Evolutionary conservation across 495 filamentous ascomycete genomes (phyloP).

Genomic region (Podospora bellae-mahoneyi): DNA sequence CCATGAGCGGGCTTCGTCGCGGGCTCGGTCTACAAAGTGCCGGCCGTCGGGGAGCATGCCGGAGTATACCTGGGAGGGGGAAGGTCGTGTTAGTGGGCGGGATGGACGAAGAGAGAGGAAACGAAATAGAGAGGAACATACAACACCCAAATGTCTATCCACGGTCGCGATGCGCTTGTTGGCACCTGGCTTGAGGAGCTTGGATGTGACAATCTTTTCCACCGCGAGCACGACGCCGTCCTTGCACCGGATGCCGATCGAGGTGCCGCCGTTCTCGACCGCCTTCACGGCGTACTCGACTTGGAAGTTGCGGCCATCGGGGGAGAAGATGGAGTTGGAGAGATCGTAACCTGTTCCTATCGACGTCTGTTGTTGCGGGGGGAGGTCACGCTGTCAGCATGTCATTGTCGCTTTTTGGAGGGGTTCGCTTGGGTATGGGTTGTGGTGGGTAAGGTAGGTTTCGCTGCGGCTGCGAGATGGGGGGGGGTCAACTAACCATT

Average conservation of each 20-base stretch:
- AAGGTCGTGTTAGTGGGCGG: background rate
- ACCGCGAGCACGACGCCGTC: constrained; percentile 94
- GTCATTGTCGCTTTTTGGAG: background rate
- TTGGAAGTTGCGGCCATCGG: constrained; percentile 98
- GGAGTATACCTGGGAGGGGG: constrained; percentile 69
- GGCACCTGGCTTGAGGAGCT: constrained; percentile 85
- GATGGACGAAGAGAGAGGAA: background rate
- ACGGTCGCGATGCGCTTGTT: constrained; percentile 96
- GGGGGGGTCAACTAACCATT: background rate
- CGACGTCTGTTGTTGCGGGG: constrained; percentile 65
- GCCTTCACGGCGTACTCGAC: constrained; percentile 99
- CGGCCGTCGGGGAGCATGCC: constrained; percentile 92
- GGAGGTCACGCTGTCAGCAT: constrained; percentile 9
- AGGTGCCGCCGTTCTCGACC: constrained; percentile 96
- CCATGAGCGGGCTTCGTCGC: constrained; percentile 89
- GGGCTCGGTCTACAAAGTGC: constrained; percentile 89
- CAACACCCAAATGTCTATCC: constrained; percentile 89
- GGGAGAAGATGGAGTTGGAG: constrained; percentile 98
- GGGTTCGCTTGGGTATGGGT: constrained; percentile 2
- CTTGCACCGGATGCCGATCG: constrained; percentile 93
- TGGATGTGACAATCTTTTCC: constrained; percentile 94
- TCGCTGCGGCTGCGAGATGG: background rate
- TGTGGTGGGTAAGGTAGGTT: background rate
- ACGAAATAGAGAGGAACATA: constrained; percentile 45
- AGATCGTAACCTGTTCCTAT: constrained; percentile 99